Base-by-base conservation (phyloP, 1,284 basidiomycete species). In the Pascua sp. region DNA sequence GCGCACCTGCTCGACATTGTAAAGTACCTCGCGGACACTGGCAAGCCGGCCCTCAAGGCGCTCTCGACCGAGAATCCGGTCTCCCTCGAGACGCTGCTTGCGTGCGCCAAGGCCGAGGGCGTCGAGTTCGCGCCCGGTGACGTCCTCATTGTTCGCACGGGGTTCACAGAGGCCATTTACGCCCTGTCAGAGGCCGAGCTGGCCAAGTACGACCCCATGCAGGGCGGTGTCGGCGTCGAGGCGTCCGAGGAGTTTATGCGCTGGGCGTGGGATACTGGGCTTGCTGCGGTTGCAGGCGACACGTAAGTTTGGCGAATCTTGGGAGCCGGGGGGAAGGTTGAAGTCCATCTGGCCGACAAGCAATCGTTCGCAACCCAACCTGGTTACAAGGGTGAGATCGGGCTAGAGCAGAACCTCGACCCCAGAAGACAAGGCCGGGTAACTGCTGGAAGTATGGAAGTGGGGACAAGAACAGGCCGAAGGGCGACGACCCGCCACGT, bases 211-310 rank as follows among this genome's bases (percentile, higher is more conserved):
- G 40, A 57, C 43, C 55, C 56, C 10, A 42, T 57, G 38, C 7
- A 46, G 38, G 57, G 57, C 15, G 38, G 38, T 9, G 18, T 49
- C n/a, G 73, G 75, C 36, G 68, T 76, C 15, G 61, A 62, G n/a
- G 61, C 66, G 17, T 47, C 43, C 16, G 71, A 76, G 36, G 70
- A 72, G 13, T 59, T 76, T 45, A 65, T 71, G 51, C 62, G 56
- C 47, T 80, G 75, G 69, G 65, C 77, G 49, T 80, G 78, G 79
- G 73, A 80, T 48, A 67, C 77, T 18, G 78, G 78, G 39, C 75
- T 80, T 51, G 72, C 78, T 2, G 79, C 79, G 7, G 76, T 80
- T 5, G 78, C 70, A 0, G 68, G 67, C 3, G 79, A 80, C 59
- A 67, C 68, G 62, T 71, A 58, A 49, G 73, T 67, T 32, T n/a